These are phyloP conservation scores for Debaryomyces fabryi DNA, from an alignment of 1,139 yeast genomes.

Conservation along the genomic window DNA sequence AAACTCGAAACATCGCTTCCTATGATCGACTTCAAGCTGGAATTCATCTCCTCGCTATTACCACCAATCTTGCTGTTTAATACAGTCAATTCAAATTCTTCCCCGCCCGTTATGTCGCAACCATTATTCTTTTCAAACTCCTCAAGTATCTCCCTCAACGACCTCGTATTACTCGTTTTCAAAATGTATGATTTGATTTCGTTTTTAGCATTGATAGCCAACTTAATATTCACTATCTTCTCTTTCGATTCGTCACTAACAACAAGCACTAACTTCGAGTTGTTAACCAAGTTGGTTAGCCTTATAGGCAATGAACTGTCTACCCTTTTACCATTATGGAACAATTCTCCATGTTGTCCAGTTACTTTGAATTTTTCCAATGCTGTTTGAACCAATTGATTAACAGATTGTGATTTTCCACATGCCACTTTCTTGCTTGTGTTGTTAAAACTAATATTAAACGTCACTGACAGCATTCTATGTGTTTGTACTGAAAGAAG, in stretches of 20 bases:
- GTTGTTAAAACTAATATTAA: constrained; percentile 25
- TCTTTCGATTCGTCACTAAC: constrained; percentile 16
- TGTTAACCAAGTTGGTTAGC: constrained; percentile 36
- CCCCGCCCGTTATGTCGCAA: constrained; percentile 7
- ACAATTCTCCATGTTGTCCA: constrained; percentile 26
- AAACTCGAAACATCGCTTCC: constrained; percentile 20
- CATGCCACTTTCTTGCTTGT: constrained; percentile 29
- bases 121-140: constrained; percentile 13
- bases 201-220: constrained; percentile 21
- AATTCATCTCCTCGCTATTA: background rate
- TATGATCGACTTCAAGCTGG: constrained; percentile 18
- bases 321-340: constrained; percentile 32
- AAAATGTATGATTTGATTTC: constrained; percentile 13
- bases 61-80: constrained; percentile 9
- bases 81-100: constrained; percentile 12
- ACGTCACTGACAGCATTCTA: constrained; percentile 27
- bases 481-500: background rate
- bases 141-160: constrained; percentile 16
- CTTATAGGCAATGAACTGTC: constrained; percentile 39
- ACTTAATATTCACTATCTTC: constrained; percentile 28
- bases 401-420: constrained; percentile 28
- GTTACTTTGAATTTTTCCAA: constrained; percentile 30
- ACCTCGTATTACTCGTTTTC: constrained; percentile 14
- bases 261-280: constrained; percentile 30
- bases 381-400: constrained; percentile 30